Percentiles rank a stretch among this genome's conserved stretches.
phyloP scores from a whole-genome alignment of 1,284 basidiomycete species.

The Moniliella sp. region DNA sequence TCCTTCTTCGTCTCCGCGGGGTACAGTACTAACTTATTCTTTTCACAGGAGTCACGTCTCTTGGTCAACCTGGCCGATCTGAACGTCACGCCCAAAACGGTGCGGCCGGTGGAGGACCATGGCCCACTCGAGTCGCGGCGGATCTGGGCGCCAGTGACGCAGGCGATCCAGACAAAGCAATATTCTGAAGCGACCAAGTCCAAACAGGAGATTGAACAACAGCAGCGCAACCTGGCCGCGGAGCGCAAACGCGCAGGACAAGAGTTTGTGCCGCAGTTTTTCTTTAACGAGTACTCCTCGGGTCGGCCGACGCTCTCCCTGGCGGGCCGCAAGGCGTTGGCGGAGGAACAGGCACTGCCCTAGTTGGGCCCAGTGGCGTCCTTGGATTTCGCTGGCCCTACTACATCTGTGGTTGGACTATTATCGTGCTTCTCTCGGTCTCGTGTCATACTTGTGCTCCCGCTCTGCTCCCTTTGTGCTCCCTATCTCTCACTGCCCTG shows the following conservation, averaged over 20 bases:
- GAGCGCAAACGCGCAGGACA: conserved; percentile 14
- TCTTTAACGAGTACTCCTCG: conserved; percentile 48
- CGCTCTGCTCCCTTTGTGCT: too few species aligned
- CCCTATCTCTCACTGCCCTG: too few species aligned
- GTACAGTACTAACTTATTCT: neutral
- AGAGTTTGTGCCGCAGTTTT: conserved; percentile 53
- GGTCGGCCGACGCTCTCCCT: conserved; percentile 55
- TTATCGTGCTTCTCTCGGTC: too few species aligned
- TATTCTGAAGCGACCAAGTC: conserved; percentile 36
- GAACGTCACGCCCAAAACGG: neutral
- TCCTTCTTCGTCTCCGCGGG: conserved; percentile 6
- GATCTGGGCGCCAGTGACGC: conserved; percentile 1
- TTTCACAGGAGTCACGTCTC: neutral
- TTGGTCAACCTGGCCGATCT: neutral
- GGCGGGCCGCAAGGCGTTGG: conserved; percentile 28
- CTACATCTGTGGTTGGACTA: too few species aligned
- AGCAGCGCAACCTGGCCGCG: conserved; percentile 2
- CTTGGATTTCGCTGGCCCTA: too few species aligned
- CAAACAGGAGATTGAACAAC: conserved; percentile 3
- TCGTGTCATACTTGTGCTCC: too few species aligned
- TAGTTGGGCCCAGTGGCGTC: too few species aligned
- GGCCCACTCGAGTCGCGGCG: conserved; percentile 1
- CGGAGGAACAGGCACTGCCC: too few species aligned
- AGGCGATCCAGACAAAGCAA: conserved; percentile 52
- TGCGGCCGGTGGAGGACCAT: neutral